Evolutionary conservation across 2,329 filamentous ascomycete genomes (phyloP).

Genomic region (Metarhizium album): DNA sequence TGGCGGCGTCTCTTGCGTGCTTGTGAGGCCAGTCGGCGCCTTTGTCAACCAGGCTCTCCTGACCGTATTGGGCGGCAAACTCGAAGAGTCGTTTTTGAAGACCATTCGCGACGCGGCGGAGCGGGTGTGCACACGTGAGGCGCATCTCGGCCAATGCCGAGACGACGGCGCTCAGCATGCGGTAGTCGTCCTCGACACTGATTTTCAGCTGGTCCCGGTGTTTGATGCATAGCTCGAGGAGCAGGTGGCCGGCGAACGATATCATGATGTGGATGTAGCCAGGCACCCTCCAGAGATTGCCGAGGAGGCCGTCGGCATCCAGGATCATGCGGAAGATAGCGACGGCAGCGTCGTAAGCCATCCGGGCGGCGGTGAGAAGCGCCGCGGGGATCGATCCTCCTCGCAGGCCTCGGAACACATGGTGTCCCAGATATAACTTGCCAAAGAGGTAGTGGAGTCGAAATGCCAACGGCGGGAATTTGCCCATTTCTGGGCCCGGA

Average conservation of each 20-base stretch:
- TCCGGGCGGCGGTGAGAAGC: constrained; percentile 1
- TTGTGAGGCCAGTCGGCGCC: background rate
- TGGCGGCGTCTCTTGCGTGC: background rate
- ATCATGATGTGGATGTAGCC: constrained; percentile 6
- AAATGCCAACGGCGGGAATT: constrained; percentile 1
- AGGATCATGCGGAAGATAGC: constrained; percentile 4
- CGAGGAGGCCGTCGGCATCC: background rate
- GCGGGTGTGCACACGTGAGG: background rate
- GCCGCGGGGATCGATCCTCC: background rate
- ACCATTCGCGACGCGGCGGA: background rate
- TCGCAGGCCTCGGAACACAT: constrained; percentile 4
- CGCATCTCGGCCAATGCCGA: background rate
- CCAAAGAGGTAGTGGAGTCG: constrained; percentile 3
- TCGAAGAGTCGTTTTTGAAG: constrained; percentile 2
- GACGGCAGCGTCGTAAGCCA: constrained; percentile 2
- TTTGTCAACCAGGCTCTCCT: background rate
- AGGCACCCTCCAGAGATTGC: constrained; percentile 1
- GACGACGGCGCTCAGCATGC: background rate
- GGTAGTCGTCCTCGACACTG: constrained; percentile 3
- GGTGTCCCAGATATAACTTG: constrained; percentile 5
- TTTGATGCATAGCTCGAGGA: constrained; percentile 4
- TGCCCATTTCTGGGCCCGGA: background rate
- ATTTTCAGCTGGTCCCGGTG: constrained; percentile 2
- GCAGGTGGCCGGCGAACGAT: constrained; percentile 6
- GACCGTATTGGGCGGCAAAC: constrained; percentile 4